Evolutionary conservation across 1,139 yeast genomes (phyloP), one percentile per base, ranked within the genome.

Genomic region (Pichia terricola): DNA sequence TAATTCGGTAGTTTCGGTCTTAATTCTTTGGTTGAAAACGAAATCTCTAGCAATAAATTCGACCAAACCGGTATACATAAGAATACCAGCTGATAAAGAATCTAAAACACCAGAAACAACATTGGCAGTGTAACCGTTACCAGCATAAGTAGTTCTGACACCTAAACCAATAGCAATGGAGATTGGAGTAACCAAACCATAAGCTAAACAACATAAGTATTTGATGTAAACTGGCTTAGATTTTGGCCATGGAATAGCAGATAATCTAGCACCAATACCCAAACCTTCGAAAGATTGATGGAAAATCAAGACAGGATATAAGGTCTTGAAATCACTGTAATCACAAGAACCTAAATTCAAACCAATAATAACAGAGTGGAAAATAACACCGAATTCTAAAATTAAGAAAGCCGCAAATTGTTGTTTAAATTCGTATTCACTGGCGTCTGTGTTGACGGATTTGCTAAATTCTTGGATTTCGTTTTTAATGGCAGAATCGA

Each of bases 201-300:
- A 88, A 9, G 50, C 56, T 26, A 49, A n/a, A 41, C 60, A 56
- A 6, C 57, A 41, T 3, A 54, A 11, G 48, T 58, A 58, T 31
- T 44, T 50, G 34, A 35, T 35, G 25, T 33, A 34, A 25, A 35
- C 48, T 9, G 60, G 60, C 4, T 56, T 51, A 3, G 61, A 49
- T 28, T 63, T 60, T 30, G 85, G 82, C 88, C 91, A 85, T 34
- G 72, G 67, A 4, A 85, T 77, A 27, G 75, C 72, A 1, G 95
- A 87, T 46, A 88, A 72, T 61, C 96, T 75, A 6, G 95, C 76
- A 43, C 96, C 96, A 55, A 88, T 71, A 55, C 96, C 96, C 45
- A 88, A 70, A 45, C 96, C 96, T 69, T 88, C 96, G 62, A 88
- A 88, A 67, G 83, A 73, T 66, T 88, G 96, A 65, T 88, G 96